Percentiles rank a stretch among this genome's conserved stretches.
phyloP scores from a whole-genome alignment of 2,329 filamentous ascomycete species.

The Ceratocystis albifundus region DNA sequence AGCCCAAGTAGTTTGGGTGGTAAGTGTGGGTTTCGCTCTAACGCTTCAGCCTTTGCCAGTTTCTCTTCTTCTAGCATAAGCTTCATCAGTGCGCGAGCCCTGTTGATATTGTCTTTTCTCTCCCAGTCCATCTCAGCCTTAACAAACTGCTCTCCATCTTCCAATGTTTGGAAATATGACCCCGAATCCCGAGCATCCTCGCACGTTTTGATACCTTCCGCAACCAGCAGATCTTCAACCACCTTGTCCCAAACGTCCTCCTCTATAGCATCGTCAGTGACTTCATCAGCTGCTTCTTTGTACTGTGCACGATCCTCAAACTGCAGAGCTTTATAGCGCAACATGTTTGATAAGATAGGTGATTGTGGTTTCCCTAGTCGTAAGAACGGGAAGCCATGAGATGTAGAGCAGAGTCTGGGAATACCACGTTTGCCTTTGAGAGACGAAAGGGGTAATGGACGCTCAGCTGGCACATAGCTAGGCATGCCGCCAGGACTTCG shows the following conservation, averaged over 20 bases:
- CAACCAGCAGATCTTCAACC: constrained; percentile 28
- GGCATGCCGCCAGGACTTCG: constrained; percentile 31
- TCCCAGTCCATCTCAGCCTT: constrained; percentile 30
- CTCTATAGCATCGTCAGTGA: constrained; percentile 27
- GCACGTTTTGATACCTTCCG: constrained; percentile 14
- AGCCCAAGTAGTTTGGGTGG: constrained; percentile 17
- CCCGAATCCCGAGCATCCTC: background rate
- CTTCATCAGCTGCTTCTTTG: constrained; percentile 33
- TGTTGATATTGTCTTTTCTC: constrained; percentile 34
- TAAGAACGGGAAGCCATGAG: constrained; percentile 51
- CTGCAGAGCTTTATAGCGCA: constrained; percentile 41
- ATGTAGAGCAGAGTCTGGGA: constrained; percentile 44
- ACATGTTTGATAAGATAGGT: constrained; percentile 42
- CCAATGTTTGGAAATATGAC: constrained; percentile 10
- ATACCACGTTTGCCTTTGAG: constrained; percentile 43
- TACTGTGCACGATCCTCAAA: constrained; percentile 33
- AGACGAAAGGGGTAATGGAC: constrained; percentile 38
- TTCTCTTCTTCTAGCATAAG: constrained; percentile 34
- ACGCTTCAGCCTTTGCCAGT: constrained; percentile 28
- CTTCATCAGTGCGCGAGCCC: constrained; percentile 33
- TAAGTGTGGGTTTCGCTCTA: constrained; percentile 17
- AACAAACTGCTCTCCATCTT: constrained; percentile 39
- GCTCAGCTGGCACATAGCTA: constrained; percentile 37
- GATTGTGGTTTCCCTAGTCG: constrained; percentile 57
- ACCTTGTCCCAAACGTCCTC: constrained; percentile 42